A percentile compares a stretch with the other conserved stretches of the same genome.
Evolutionary conservation across 495 filamentous ascomycete genomes (phyloP).

Genomic region (Xylaria palmicola): DNA sequence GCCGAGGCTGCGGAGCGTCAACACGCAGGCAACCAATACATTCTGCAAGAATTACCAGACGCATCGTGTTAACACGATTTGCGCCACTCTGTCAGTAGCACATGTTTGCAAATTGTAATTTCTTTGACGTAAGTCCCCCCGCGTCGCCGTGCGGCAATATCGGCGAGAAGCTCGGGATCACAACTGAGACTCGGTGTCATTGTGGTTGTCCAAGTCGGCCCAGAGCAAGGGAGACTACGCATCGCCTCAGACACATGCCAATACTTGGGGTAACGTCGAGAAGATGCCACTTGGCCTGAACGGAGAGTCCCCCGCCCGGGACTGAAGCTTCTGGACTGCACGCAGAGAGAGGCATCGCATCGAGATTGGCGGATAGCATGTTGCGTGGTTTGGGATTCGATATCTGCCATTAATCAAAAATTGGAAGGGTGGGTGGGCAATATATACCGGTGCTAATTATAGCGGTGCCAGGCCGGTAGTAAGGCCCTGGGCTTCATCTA

Average conservation of each 20-base stretch:
- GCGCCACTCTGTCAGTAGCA: background rate
- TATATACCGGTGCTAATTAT: slow-evolving; percentile 15
- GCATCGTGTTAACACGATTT: background rate
- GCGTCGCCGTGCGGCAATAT: background rate
- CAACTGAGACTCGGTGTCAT: background rate
- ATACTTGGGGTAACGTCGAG: background rate
- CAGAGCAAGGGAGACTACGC: background rate
- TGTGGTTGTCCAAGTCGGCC: background rate
- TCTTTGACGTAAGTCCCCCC: background rate
- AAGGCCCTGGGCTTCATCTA: slow-evolving; percentile 1
- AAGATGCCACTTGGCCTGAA: slow-evolving; percentile 2
- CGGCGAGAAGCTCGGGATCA: background rate
- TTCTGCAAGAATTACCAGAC: background rate
- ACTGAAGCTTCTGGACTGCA: background rate
- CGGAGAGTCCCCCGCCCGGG: background rate
- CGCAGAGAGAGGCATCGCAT: background rate
- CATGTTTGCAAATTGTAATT: background rate
- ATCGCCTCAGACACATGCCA: background rate
- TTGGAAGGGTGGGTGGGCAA: slow-evolving; percentile 7
- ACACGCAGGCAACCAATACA: background rate
- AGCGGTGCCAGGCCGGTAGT: background rate
- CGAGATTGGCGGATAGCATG: background rate
- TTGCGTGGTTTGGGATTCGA: background rate
- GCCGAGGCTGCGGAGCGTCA: background rate
- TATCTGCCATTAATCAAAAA: slow-evolving; percentile 8